phyloP scores from a whole-genome alignment of 371 early-diverging fungal genomes.

The Mucor plumbeus region DNA sequence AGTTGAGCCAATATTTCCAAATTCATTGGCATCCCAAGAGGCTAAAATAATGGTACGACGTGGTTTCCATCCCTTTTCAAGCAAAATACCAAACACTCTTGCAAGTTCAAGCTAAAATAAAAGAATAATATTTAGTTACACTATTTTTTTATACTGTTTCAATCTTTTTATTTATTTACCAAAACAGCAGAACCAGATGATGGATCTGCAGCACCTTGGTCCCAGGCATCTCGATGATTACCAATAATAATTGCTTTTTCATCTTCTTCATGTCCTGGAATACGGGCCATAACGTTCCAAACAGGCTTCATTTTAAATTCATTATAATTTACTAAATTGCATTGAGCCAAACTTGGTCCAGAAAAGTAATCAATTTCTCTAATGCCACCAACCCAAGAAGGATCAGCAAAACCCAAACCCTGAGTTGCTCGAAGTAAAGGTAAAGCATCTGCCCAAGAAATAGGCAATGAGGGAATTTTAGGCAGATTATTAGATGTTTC shows the following conservation, averaged over 20 bases:
- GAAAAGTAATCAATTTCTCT: slow-evolving; percentile 52
- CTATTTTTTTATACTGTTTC: neutral
- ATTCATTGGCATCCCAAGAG: slow-evolving; percentile 76
- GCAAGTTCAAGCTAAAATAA: slow-evolving; percentile 57
- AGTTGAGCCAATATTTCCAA: slow-evolving; percentile 69
- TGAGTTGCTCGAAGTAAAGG: slow-evolving; percentile 60
- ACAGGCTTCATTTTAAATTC: slow-evolving; percentile 63
- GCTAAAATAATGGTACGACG: slow-evolving; percentile 68
- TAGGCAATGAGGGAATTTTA: slow-evolving; percentile 69
- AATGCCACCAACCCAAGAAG: slow-evolving; percentile 48
- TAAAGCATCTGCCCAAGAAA: slow-evolving; percentile 69
- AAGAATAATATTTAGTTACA: neutral
- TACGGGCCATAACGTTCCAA: slow-evolving; percentile 68
- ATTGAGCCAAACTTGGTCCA: slow-evolving; percentile 59
- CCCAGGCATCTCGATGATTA: slow-evolving; percentile 75
- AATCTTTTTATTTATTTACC: slow-evolving; percentile 31
- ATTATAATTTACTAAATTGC: slow-evolving; percentile 60
- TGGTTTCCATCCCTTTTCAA: slow-evolving; percentile 69
- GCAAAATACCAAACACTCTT: slow-evolving; percentile 57
- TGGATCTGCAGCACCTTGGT: slow-evolving; percentile 71
- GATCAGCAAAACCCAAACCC: slow-evolving; percentile 45
- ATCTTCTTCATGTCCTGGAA: slow-evolving; percentile 61
- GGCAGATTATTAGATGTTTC: slow-evolving; percentile 50
- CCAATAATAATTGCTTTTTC: slow-evolving; percentile 64
- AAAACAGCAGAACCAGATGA: slow-evolving; percentile 66